Conservation (phyloP, 148 eudicot genomes). For the Limonium bicolor region DNA sequence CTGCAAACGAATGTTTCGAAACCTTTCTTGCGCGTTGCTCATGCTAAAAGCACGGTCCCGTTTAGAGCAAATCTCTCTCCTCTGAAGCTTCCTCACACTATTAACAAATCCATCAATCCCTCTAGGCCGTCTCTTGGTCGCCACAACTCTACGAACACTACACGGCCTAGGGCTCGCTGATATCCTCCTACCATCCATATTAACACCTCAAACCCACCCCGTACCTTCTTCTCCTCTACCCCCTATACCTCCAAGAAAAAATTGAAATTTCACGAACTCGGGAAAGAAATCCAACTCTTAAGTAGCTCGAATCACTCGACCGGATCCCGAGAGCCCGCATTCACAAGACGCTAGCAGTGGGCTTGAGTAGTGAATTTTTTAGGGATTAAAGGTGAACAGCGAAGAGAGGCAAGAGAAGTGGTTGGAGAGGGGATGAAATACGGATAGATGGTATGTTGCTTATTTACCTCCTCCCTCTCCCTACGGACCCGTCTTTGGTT, state of each 20-base stretch:
- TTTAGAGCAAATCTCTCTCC: constrained; percentile 86
- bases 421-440: too few species aligned
- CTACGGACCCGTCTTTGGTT: too few species aligned
- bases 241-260: not conserved
- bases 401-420: too few species aligned
- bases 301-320: too few species aligned
- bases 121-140: constrained; percentile 57
- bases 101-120: constrained; percentile 72
- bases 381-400: too few species aligned
- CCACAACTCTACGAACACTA: constrained; percentile 60
- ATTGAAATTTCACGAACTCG: constrained; percentile 2
- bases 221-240: constrained; percentile 2
- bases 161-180: constrained; percentile 87
- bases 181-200: constrained; percentile 81
- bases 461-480: too few species aligned
- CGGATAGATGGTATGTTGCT: too few species aligned
- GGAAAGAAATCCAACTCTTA: too few species aligned
- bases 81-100: constrained; percentile 81
- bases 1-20: constrained; percentile 84
- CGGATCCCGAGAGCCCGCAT: too few species aligned
- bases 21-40: constrained; percentile 87
- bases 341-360: too few species aligned
- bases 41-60: constrained; percentile 71
- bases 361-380: too few species aligned
- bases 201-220: too few species aligned